Evolutionary conservation across 768 basidiomycete genomes (phyloP), one percentile per base, ranked within the genome.

Genomic region (Suillus decipiens): DNA sequence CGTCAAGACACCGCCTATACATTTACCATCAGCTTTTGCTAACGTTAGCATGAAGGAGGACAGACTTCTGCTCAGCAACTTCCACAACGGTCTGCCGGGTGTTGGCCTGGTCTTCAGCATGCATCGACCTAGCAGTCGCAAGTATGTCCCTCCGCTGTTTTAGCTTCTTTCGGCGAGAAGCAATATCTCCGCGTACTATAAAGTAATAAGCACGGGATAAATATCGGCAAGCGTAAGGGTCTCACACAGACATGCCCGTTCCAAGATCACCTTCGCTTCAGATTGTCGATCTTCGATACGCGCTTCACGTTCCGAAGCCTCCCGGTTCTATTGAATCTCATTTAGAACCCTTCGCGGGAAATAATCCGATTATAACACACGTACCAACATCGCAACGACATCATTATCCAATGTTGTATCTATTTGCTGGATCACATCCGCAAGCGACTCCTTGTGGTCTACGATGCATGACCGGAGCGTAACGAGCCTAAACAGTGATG

Each of bases 241-340:
- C 82, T 60, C 72, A 90, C 89, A 76, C 65, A 79, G 73, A 61
- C 81, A 72, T 45, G 79, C 79, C 64, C 75, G 72, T 59, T 80
- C 78, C 37, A 82, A 73, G 31, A 87, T 79, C 7, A 69, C 71
- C 17, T 71, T 73, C 48, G 77, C 77, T 68, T 82, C 76, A 50
- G 78, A 76, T 64, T 77, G 74, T n/a, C 88, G 75, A 68, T 81
- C 81, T 53, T 79, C 76, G 33, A 92, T 74, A 66, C 79, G 81
- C 63, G 81, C 80, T 69, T 88, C 79, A 42, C 87, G 84, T 73
- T 93, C 86, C 48, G 85, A 86, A 56, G 86, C 77, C 73, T 93
- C 87, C 47, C 90, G 87, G 66, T 79, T 82, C 92, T 92, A 74
- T 69, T 63, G 67, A 72, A 43, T 28, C 47, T 72, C 62, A 65